These are phyloP conservation scores for Ceratobasidium theobromae DNA, from an alignment of 1,284 basidiomycete genomes.

Conservation along the genomic window DNA sequence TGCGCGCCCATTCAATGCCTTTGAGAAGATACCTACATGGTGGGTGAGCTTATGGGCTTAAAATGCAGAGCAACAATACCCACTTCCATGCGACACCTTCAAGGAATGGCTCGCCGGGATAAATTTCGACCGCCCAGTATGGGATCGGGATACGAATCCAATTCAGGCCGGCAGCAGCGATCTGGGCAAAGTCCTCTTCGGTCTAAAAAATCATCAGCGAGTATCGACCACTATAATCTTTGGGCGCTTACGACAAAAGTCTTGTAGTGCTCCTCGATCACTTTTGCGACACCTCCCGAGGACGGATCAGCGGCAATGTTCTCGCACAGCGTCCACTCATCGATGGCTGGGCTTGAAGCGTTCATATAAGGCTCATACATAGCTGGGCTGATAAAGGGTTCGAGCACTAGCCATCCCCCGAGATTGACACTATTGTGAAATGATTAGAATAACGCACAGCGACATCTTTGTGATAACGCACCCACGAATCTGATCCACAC, in stretches of 20 bases:
- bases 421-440: slow-evolving; percentile 46
- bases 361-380: slow-evolving; percentile 47
- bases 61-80: too few species aligned
- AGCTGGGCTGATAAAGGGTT: slow-evolving; percentile 56
- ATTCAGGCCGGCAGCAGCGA: slow-evolving; percentile 55
- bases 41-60: too few species aligned
- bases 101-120: slow-evolving; percentile 52
- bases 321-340: slow-evolving; percentile 52
- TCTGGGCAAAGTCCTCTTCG: slow-evolving; percentile 56
- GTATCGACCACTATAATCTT: background rate
- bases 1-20: slow-evolving; percentile 52
- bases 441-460: background rate
- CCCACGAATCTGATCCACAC: slow-evolving; percentile 65
- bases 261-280: slow-evolving; percentile 52
- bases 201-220: slow-evolving; percentile 41
- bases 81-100: slow-evolving; percentile 36
- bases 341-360: slow-evolving; percentile 42
- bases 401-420: slow-evolving; percentile 56
- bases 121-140: slow-evolving; percentile 53
- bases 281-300: slow-evolving; percentile 37
- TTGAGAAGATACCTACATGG: slow-evolving; percentile 49
- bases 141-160: slow-evolving; percentile 53
- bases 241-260: slow-evolving; percentile 50
- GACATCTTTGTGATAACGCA: slow-evolving; percentile 41
- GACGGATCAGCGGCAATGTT: slow-evolving; percentile 46